Evolutionary conservation across 208 protist species (phyloP).

Genomic region (Acanthamoeba triangularis): DNA sequence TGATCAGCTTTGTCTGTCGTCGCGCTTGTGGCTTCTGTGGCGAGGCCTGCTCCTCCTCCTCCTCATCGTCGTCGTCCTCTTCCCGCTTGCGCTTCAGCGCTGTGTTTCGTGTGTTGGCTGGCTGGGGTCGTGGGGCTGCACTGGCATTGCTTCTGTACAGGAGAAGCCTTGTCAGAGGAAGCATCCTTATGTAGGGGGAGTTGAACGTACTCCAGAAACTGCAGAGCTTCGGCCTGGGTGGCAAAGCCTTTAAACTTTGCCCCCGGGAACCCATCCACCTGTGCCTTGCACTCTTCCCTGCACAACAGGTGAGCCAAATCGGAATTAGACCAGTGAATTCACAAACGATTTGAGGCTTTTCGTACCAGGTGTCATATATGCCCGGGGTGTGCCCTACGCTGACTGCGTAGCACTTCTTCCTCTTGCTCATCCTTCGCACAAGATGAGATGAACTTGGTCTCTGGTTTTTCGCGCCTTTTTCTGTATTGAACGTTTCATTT

Average conservation of each 20-base stretch:
- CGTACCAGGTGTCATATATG: constrained; percentile 6
- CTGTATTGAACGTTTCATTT: too few relatives aligned
- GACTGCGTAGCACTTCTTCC: constrained; percentile 49
- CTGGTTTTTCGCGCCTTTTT: not conserved
- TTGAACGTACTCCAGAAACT: not conserved
- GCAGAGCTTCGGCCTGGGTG: not conserved
- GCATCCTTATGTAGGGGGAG: not conserved
- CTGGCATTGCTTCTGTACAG: not conserved
- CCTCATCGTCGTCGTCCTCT: not conserved
- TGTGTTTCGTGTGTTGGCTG: not conserved
- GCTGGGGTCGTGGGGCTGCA: not conserved
- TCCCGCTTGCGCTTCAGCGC: constrained; percentile 10
- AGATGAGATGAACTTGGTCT: not conserved
- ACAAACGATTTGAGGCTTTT: not conserved
- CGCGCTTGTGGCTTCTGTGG: not conserved
- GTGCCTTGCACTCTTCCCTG: constrained; percentile 26
- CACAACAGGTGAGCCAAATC: not conserved
- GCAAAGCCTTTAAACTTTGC: constrained; percentile 44
- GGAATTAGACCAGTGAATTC: not conserved
- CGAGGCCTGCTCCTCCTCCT: not conserved
- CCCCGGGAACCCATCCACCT: constrained; percentile 16
- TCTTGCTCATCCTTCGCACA: constrained; percentile 27
- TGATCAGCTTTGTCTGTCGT: constrained; percentile 16
- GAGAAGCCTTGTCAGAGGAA: not conserved
- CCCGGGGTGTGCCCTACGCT: not conserved